Base-by-base conservation (phyloP, 805 yeast genomes). In the Clavispora vitiphila region DNA sequence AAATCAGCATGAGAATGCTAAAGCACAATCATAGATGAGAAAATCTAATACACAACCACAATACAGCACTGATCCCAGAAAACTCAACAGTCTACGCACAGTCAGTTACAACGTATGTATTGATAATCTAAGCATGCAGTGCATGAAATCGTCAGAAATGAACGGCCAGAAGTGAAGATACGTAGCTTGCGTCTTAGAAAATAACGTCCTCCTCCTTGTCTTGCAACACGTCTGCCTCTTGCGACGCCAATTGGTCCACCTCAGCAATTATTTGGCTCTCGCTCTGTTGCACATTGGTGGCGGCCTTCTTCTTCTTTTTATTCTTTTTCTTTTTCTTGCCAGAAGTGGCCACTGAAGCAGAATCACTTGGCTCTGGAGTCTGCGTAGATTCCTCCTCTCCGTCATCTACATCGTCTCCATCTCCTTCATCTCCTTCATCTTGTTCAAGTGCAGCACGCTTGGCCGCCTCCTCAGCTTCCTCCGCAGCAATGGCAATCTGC, bases 401-500 rank as follows among this genome's bases (percentile, higher is more conserved):
- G 11, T 42, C 25, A 2, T 41, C 42, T n/a, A 50, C 60, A 29
- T 50, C 64, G 38, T 56, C 62, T 12, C 38, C 51, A n/a, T 42
- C 56, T 11, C 22, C 45, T 5, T 31, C 57, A 47, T 61, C 56
- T 46, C 53, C 46, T 11, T 41, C 56, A 38, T 47, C 57, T 7
- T 46, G 58, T 14, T 38, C 49, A 35, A 44, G 51, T 14, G 51
- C 61, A 15, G 46, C 43, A 20, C 54, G 27, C 37, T 37, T 42
- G 36, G 45, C 44, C 35, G 39, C 58, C 12, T 63, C 73, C 50
- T 77, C 85, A 16, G 72, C 74, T 49, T 83, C 93, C 20, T 74
- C 72, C 18, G 73, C 76, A 3, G 86, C 89, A 16, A 74, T 76
- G 40, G 86, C 91, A 43, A 79, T 76, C 66, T 88, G 95, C 65